Evolutionary conservation across 2,329 filamentous ascomycete genomes (phyloP).

Genomic region (Ascosphaera pollenicola): DNA sequence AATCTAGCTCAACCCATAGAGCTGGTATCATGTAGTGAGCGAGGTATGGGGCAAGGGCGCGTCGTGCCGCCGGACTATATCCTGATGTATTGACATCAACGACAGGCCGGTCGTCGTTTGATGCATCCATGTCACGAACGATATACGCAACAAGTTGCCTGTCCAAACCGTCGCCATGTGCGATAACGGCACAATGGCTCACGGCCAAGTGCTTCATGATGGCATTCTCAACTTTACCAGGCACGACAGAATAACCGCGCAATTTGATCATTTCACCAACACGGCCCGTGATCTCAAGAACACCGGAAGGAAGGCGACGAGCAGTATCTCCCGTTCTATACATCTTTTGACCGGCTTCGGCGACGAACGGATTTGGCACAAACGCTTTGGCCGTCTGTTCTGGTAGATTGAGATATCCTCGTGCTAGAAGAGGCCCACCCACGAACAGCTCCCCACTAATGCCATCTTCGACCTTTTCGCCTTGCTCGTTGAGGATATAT

Average conservation of each 20-base stretch:
- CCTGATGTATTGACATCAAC: conserved; percentile 48
- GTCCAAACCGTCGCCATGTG: conserved; percentile 55
- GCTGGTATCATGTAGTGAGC: conserved; percentile 71
- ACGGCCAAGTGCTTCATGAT: conserved; percentile 50
- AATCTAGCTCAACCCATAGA: conserved; percentile 51
- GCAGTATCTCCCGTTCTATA: conserved; percentile 55
- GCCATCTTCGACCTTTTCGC: conserved; percentile 39
- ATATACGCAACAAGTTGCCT: conserved; percentile 57
- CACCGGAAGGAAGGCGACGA: conserved; percentile 40
- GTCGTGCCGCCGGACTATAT: conserved; percentile 46
- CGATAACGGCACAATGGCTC: conserved; percentile 46
- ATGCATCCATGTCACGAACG: conserved; percentile 38
- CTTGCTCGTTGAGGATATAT: conserved; percentile 51
- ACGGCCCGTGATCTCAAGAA: conserved; percentile 53
- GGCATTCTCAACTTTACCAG: conserved; percentile 52
- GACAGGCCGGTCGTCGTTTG: conserved; percentile 27
- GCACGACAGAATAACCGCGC: conserved; percentile 56
- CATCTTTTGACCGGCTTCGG: conserved; percentile 40
- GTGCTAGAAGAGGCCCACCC: conserved; percentile 49
- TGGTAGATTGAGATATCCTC: conserved; percentile 59
- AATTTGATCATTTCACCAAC: conserved; percentile 66
- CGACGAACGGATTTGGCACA: conserved; percentile 36
- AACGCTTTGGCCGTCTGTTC: conserved; percentile 58
- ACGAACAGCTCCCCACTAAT: conserved; percentile 52
- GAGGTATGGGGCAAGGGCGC: conserved; percentile 40